These are phyloP conservation scores for Actinomucor elegans DNA, from an alignment of 371 early-diverging fungal genomes.

Conservation along the genomic window DNA sequence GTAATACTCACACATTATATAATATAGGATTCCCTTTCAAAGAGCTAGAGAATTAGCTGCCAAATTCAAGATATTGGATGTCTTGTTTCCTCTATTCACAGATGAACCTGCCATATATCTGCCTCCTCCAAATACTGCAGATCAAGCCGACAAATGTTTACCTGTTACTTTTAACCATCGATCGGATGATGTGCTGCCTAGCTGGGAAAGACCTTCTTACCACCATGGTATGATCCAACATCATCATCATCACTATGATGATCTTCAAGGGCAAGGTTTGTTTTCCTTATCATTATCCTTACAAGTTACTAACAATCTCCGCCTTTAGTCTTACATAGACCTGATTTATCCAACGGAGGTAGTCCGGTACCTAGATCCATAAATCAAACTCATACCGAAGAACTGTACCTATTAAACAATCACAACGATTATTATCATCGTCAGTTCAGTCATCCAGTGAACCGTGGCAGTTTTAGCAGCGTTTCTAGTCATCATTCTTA, in stretches of 20 bases:
- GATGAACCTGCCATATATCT: constrained; percentile 59
- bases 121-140: constrained; percentile 2
- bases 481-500: constrained; percentile 21
- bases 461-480: constrained; percentile 19
- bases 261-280: neutral
- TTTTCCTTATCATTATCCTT: too few relatives aligned
- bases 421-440: constrained; percentile 8
- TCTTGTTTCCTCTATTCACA: constrained; percentile 74
- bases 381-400: neutral
- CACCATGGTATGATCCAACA: neutral
- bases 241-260: neutral
- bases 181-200: neutral
- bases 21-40: constrained; percentile 58
- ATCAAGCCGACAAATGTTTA: too few relatives aligned
- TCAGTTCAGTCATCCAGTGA: neutral
- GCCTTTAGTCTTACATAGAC: constrained; percentile 3
- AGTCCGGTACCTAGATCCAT: constrained; percentile 6
- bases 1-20: neutral
- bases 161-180: neutral
- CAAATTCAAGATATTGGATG: constrained; percentile 69
- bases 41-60: constrained; percentile 72
- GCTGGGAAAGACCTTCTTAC: constrained; percentile 13
- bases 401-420: neutral
- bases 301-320: too few relatives aligned
- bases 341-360: neutral